phyloP scores from a whole-genome alignment of 2,329 filamentous ascomycete genomes.

The Alternaria consortialis region DNA sequence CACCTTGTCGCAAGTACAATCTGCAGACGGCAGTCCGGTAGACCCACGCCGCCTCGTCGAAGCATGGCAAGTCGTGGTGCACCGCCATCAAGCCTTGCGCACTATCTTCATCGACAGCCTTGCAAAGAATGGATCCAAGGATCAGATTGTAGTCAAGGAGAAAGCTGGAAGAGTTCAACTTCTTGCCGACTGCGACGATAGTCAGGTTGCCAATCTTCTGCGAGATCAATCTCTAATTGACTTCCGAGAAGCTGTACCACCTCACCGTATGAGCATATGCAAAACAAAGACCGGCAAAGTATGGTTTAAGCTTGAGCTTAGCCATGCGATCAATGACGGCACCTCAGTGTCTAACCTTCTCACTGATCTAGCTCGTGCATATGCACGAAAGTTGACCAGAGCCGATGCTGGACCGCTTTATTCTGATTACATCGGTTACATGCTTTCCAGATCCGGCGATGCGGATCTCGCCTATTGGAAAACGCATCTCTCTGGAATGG shows the following conservation, averaged over 20 bases:
- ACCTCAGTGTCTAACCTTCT: conserved; percentile 60
- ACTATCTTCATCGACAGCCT: conserved; percentile 49
- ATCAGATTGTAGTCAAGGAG: conserved; percentile 45
- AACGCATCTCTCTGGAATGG: conserved; percentile 53
- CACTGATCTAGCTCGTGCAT: conserved; percentile 57
- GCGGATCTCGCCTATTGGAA: conserved; percentile 57
- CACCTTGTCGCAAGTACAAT: conserved; percentile 40
- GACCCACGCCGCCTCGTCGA: conserved; percentile 40
- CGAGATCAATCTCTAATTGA: conserved; percentile 35
- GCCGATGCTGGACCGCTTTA: conserved; percentile 49
- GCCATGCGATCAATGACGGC: conserved; percentile 62
- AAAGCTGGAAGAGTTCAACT: conserved; percentile 37
- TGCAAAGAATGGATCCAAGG: conserved; percentile 43
- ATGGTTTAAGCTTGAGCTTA: conserved; percentile 61
- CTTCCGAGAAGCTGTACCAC: conserved; percentile 47
- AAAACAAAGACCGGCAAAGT: conserved; percentile 50
- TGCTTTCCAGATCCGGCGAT: conserved; percentile 40
- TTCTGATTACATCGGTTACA: conserved; percentile 50
- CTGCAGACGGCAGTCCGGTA: conserved; percentile 25
- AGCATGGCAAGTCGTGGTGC: conserved; percentile 48
- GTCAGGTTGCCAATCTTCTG: conserved; percentile 25
- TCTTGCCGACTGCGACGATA: conserved; percentile 34
- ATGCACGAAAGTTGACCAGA: conserved; percentile 53
- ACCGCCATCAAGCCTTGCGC: conserved; percentile 43
- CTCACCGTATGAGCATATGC: conserved; percentile 59